Conservation (phyloP, 192 early-diverging fungal genomes). For the Paraglomus brasilianum region DNA sequence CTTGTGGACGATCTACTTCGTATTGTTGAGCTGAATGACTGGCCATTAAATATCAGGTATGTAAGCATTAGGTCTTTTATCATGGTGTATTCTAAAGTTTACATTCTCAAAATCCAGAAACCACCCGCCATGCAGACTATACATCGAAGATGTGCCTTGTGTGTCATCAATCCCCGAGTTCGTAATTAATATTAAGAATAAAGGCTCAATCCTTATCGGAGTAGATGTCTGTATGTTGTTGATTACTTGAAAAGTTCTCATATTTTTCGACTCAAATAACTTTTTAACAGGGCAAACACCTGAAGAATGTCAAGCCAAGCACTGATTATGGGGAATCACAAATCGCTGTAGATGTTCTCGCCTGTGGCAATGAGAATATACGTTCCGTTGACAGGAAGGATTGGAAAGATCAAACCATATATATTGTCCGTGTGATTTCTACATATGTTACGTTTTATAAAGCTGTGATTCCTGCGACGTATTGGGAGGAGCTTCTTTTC, state of each 20-base stretch:
- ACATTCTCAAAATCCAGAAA: constrained; percentile 11
- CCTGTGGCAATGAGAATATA: background rate
- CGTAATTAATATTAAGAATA: constrained; percentile 1
- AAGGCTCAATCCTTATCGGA: background rate
- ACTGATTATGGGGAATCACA: constrained; percentile 2
- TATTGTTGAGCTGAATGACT: constrained; percentile 22
- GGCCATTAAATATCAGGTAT: constrained; percentile 14
- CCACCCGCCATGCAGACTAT: background rate
- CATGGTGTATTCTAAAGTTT: background rate
- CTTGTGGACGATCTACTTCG: constrained; percentile 23
- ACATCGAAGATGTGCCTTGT: constrained; percentile 2
- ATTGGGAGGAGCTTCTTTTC: constrained; percentile 13
- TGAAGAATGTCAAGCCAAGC: background rate
- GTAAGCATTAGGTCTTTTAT: constrained; percentile 8
- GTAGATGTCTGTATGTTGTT: constrained; percentile 11
- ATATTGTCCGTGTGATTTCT: background rate
- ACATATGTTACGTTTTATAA: background rate
- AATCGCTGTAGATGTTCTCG: constrained; percentile 4
- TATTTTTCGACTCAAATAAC: constrained; percentile 16
- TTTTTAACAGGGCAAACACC: constrained; percentile 23
- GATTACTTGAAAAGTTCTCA: background rate
- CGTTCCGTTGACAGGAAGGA: background rate
- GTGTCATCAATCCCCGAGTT: constrained; percentile 10
- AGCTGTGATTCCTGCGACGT: background rate
- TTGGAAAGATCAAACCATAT: background rate